Base-by-base conservation (phyloP, 805 yeast genomes). In the Pichia occidentalis region DNA sequence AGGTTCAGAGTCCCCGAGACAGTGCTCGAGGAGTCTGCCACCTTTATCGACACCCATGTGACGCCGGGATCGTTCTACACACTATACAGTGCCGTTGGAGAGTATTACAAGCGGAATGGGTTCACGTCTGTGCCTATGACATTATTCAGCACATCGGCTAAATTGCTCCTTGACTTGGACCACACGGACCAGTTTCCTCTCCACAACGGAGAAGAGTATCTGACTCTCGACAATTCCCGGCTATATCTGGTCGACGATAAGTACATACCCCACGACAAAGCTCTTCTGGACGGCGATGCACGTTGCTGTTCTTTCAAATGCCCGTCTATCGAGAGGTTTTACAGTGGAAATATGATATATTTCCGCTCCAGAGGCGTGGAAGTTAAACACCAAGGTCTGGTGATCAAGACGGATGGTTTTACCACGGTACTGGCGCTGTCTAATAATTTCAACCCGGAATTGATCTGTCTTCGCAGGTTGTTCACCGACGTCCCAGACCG, bases 271-370 rank as follows among this genome's bases (percentile, higher is more conserved):
- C 13, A 18, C 20, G 14, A 12, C 13, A n/a, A 16, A 16, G 18
- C 7, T 5, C 17, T 24, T 12, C 12, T 17, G 10, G 22, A 31
- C 12, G 17, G 11, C 4, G 11, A 12, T 16, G 22, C 26, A 18
- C 17, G 40, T 13, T 37, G 32, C 13, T 37, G 40, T 26, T 24
- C 18, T 16, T 37, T 37, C 12, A 24, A 12, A 17, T 13, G 12
- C 13, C 12, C 35, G 5, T 19, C 31, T 12, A 25, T 26, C n/a
- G 8, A 18, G 10, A 9, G 32, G 6, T 31, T 31, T 25, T 9
- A 13, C 10, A 12, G 32, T 6, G 28, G 32, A 25, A 14, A 11
- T 10, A 16, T 11, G 20, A 30, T 21, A n/a, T 25, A 18, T 14
- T 12, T 36, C 13, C 11, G 26, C 14, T 25, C 10, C 11, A 12